Percentiles rank a stretch among this genome's conserved stretches.
Evolutionary conservation across 352 stramenopile species (phyloP).

Genomic region (Globisporangium recalcitrans): DNA sequence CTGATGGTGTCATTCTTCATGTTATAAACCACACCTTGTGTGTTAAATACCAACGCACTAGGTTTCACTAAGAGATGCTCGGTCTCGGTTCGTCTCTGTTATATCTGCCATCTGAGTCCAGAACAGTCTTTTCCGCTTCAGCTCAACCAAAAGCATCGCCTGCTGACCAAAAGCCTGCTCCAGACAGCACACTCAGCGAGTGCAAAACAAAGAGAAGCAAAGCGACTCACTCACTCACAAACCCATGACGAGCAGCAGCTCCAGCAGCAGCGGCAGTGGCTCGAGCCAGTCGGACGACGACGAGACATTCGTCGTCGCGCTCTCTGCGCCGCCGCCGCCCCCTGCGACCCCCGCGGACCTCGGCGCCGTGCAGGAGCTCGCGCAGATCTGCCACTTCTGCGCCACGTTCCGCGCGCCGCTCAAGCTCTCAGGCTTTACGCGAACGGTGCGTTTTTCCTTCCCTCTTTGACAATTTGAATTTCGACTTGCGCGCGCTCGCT

Average conservation of each 20-base stretch:
- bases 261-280: constrained; percentile 35
- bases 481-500: not conserved
- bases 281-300: constrained; percentile 38
- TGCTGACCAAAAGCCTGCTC: no score
- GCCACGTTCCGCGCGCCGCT: constrained; percentile 61
- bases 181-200: not conserved
- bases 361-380: constrained; percentile 40
- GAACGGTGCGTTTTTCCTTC: constrained; percentile 49
- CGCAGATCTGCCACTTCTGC: constrained; percentile 77
- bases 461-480: constrained; percentile 8
- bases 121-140: no score
- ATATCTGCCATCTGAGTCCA: no score
- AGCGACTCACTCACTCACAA: constrained; percentile 1
- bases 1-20: no score
- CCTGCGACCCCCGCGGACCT: constrained; percentile 25
- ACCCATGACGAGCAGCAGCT: constrained; percentile 27
- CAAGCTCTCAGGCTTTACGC: constrained; percentile 63
- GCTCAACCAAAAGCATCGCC: no score
- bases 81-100: no score
- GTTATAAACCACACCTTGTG: no score
- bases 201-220: not conserved
- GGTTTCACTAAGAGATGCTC: no score
- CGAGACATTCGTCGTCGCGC: constrained; percentile 16
- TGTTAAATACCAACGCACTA: no score
- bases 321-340: constrained; percentile 2